These are phyloP conservation scores for Batrachochytrium dendrobatidis DNA, from an alignment of 371 early-diverging fungal genomes.

Conservation along the genomic window DNA sequence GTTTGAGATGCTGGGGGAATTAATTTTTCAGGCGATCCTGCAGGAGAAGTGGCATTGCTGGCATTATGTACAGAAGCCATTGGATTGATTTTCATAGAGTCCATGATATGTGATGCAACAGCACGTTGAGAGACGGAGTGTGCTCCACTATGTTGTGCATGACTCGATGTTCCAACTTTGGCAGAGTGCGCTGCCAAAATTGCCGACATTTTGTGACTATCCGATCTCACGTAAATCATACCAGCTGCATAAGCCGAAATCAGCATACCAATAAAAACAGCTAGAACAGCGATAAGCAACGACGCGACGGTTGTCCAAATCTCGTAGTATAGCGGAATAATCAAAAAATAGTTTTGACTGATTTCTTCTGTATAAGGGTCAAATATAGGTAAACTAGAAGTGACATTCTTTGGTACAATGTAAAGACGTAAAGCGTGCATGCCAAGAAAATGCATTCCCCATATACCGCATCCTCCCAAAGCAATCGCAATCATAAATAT, in stretches of 20 bases:
- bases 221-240: background rate
- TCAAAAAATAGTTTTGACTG: background rate
- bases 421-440: constrained; percentile 12
- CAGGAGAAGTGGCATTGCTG: too few species aligned
- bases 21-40: too few species aligned
- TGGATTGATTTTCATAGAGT: too few species aligned
- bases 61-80: too few species aligned
- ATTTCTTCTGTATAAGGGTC: background rate
- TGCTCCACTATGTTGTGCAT: too few species aligned
- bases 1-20: too few species aligned
- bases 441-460: constrained; percentile 16
- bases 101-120: too few species aligned
- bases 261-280: constrained; percentile 11
- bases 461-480: constrained; percentile 13
- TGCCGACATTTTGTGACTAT: too few species aligned
- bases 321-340: background rate
- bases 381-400: background rate
- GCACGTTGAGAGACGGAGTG: too few species aligned
- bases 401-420: constrained; percentile 3
- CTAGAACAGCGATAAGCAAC: constrained; percentile 3
- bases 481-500: constrained; percentile 12
- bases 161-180: too few species aligned
- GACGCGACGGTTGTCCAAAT: constrained; percentile 2
- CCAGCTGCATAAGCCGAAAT: constrained; percentile 6
- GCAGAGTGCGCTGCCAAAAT: too few species aligned